Evolutionary conservation across 495 filamentous ascomycete genomes (phyloP), one percentile per base, ranked within the genome.

Genomic region (Aspergillus bertholletiae): DNA sequence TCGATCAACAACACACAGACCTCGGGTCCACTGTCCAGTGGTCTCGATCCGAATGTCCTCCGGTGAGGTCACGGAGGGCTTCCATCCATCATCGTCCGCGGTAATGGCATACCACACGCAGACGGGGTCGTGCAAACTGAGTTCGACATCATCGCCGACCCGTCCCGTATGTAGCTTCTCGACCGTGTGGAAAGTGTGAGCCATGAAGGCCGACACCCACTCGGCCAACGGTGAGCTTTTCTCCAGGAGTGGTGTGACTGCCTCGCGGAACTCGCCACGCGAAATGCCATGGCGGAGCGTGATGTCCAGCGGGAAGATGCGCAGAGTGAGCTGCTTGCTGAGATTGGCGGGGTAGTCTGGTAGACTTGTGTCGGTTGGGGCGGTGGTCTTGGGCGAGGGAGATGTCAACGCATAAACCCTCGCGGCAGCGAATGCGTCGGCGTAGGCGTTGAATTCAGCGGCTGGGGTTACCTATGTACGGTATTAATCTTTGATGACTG

Each of bases 371-470:
- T 58, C 27, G 17, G 86, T 84, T 2, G 92, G 92, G 76, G 96
- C 82, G 0, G 85, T 88, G 18, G 71, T 79, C 5, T 66, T 57
- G 2, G 95, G 95, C 44, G 72, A 79, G 2, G 85, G 88, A 2
- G 90, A 95, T 7, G 94, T 96, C 28, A 97, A 80, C 3, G 94
- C 92, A 66, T 86, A 96, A 24, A 99, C 82, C 9, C 92, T 80
- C 1, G 94, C 95, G 0, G 94, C 86, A 39, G 94, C 92, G 46
- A 89, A 80, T 20, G 90, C 76, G 67, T 94, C 91, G 37, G 90
- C 88, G 53, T 86, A 88, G 50, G 83, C 80, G 73, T 96, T 96
- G 78, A 96, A 96, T 64, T 96, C 89, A 55, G 83, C 88, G 39
- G 80, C 75, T 1, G 90, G 90, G 1, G 89, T 92, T 22, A 80